These are phyloP conservation scores for Fragaria ananassa DNA, from an alignment of 306 rosid species.

Conservation along the genomic window DNA sequence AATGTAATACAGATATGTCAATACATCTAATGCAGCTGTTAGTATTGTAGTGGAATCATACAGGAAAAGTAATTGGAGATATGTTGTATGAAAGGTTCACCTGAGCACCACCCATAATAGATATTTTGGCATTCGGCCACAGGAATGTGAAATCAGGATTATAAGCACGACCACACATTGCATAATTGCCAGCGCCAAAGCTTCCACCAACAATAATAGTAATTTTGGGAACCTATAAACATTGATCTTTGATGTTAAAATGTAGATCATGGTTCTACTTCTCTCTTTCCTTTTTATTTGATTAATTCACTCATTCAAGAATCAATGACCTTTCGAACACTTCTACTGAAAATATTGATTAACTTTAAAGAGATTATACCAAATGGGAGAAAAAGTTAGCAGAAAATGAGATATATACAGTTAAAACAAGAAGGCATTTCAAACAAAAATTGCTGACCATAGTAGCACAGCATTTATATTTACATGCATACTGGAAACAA, in stretches of 20 bases:
- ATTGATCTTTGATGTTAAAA: conserved; percentile 19
- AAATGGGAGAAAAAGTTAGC: neutral
- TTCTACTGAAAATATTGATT: neutral
- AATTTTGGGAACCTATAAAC: conserved; percentile 79
- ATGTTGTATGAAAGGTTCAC: conserved; percentile 30
- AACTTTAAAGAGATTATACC: neutral
- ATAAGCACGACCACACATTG: conserved; percentile 99
- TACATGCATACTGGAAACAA: no score
- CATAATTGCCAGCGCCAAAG: conserved; percentile 97
- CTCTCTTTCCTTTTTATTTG: neutral
- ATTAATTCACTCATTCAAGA: neutral
- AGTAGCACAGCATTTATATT: neutral
- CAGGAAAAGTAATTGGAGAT: neutral
- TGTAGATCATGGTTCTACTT: neutral
- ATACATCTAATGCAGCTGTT: conserved; percentile 10
- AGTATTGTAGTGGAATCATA: conserved; percentile 6
- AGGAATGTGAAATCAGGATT: conserved; percentile 93
- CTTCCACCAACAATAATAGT: conserved; percentile 93
- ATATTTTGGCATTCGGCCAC: conserved; percentile 95
- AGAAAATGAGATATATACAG: neutral
- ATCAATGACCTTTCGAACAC: neutral
- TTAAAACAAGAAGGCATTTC: neutral
- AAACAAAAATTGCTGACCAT: neutral
- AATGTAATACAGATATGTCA: conserved; percentile 20
- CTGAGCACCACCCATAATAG: conserved; percentile 99